phyloP scores from a whole-genome alignment of 2,329 filamentous ascomycete species.

The Neophaeococcomyces mojaviensis region DNA sequence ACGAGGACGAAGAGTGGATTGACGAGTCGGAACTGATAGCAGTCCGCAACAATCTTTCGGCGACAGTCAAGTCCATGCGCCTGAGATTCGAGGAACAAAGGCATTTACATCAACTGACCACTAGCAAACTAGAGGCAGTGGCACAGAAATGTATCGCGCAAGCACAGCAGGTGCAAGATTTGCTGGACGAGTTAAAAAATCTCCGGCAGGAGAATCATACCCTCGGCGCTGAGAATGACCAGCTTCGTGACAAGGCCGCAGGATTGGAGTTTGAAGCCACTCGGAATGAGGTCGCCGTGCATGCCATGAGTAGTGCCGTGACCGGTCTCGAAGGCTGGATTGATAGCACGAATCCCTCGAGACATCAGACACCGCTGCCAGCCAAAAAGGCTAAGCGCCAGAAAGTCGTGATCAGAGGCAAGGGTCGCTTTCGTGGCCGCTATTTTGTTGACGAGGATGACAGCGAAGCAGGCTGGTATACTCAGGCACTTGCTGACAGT shows the following conservation, averaged over 20 bases:
- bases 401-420: conserved; percentile 18
- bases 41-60: conserved; percentile 9
- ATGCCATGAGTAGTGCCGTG: conserved; percentile 24
- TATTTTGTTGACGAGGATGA: conserved; percentile 20
- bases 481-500: conserved; percentile 6
- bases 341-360: conserved; percentile 17
- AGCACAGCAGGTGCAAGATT: conserved; percentile 14
- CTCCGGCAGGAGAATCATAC: conserved; percentile 15
- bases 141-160: conserved; percentile 20
- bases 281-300: conserved; percentile 19
- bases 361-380: conserved; percentile 1
- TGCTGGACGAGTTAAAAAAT: conserved; percentile 13
- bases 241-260: conserved; percentile 10
- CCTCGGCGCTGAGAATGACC: conserved; percentile 15
- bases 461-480: background rate
- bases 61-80: conserved; percentile 21
- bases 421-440: conserved; percentile 22
- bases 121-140: conserved; percentile 20
- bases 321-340: conserved; percentile 24
- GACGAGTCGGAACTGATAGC: conserved; percentile 16
- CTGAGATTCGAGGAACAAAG: conserved; percentile 22
- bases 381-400: conserved; percentile 4
- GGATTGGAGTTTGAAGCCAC: conserved; percentile 12
- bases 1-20: conserved; percentile 25
- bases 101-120: conserved; percentile 20